Evolutionary conservation across 139 green algal genomes (phyloP), one percentile per base, ranked within the genome.

Genomic region (Micromonas pusilla): DNA sequence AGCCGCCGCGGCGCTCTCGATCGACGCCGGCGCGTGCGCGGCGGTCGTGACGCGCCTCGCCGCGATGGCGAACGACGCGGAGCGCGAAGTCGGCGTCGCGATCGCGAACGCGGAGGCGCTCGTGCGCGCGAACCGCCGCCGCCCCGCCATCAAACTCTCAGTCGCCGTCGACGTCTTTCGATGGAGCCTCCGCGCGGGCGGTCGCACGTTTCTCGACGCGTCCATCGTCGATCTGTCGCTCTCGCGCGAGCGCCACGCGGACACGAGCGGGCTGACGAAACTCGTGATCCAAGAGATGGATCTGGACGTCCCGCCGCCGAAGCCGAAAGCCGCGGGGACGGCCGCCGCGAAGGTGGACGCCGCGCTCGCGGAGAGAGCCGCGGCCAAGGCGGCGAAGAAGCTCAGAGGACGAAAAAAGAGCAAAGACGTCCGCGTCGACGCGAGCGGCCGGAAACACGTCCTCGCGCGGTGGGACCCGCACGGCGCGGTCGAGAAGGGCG

Each of bases 161-260:
- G 20, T 75, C 2, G 20, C 52, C 1, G 30, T 75, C 21, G 68
- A 75, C 2, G 6, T 13, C 37, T 38, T 26, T 3, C 34, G 34
- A 23, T 75, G 68, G 68, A 32, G 34, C 0, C 37, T 75, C 1
- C 25, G 31, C 37, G 38, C 21, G 25, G 36, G 21, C 23, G 68
- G 68, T 13, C n/a, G 53, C 1, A 32, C 68, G 68, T 75, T 63
- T 39, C 37, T 75, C 19, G 19, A 36, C 23, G 68, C 68, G 2
- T 16, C 19, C 23, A 38, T 75, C 25, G 30, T 13, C 5, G 20
- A 26, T 36, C 68, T 75, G 2, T 38, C 37, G 26, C 68, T 75
- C 3, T 75, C 37, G 23, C 2, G 68, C n/a, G 68, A 75, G 6
- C 68, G 68, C 4, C 68, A 75, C 21, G 37, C 62, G 19, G 68